Conservation (phyloP, 768 basidiomycete genomes). For the Calocera viscosa region DNA sequence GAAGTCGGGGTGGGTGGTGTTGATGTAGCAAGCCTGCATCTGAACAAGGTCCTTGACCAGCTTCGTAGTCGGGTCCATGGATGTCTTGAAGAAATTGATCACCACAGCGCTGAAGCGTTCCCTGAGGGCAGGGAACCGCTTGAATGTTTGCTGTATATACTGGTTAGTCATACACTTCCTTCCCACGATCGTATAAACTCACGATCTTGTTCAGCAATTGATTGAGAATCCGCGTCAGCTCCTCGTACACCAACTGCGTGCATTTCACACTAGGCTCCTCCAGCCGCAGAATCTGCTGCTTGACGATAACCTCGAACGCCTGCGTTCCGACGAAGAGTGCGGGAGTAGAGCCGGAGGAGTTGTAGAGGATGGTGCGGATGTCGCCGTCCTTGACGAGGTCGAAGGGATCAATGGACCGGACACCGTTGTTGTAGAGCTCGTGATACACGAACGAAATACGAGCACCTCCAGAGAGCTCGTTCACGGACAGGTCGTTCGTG, state of each 20-base stretch:
- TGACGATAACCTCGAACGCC: constrained; percentile 97
- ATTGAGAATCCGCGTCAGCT: constrained; percentile 88
- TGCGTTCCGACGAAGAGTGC: constrained; percentile 92
- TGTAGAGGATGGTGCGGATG: constrained; percentile 90
- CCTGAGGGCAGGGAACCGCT: constrained; percentile 88
- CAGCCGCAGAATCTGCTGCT: constrained; percentile 94
- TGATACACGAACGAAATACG: constrained; percentile 99
- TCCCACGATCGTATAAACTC: constrained; percentile 26
- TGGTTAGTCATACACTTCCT: background rate
- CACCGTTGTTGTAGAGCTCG: constrained; percentile 92
- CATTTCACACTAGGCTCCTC: constrained; percentile 92
- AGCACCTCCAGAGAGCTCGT: constrained; percentile 96
- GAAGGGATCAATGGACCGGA: constrained; percentile 93
- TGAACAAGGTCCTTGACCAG: constrained; percentile 85
- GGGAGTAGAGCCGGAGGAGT: constrained; percentile 95
- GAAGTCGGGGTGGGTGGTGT: constrained; percentile 98
- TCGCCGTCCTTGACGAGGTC: constrained; percentile 99
- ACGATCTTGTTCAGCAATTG: constrained; percentile 87
- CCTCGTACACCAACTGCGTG: constrained; percentile 91
- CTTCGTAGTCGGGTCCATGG: constrained; percentile 91
- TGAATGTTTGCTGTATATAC: constrained; percentile 69
- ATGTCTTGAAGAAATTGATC: constrained; percentile 88
- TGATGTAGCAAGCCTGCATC: constrained; percentile 99
- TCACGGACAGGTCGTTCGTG: constrained; percentile 86
- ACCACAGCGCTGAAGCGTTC: constrained; percentile 95